phyloP scores from a whole-genome alignment of 202 grass and related monocot species.

The Saccharum hybrid region DNA sequence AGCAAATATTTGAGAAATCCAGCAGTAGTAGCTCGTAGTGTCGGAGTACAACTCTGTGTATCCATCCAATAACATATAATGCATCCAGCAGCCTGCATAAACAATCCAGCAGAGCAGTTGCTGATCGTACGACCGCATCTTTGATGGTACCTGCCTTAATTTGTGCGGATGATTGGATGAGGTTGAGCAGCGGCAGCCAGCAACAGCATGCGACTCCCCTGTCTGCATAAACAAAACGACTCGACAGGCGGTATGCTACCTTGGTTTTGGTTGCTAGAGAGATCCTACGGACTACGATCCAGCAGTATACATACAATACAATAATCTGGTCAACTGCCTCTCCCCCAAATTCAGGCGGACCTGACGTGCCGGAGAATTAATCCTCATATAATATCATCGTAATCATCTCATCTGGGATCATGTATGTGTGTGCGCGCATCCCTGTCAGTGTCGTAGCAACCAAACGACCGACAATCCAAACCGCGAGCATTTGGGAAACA shows the following conservation, averaged over 20 bases:
- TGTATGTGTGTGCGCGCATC: not conserved
- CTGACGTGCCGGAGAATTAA: not conserved
- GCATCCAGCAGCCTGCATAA: too few species aligned
- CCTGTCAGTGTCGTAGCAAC: conserved; percentile 4
- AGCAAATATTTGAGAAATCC: not conserved
- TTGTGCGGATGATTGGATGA: too few species aligned
- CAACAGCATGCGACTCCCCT: not conserved
- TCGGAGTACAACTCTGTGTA: too few species aligned
- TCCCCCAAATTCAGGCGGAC: conserved; percentile 24
- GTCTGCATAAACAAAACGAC: conserved; percentile 5
- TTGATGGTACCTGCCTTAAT: too few species aligned
- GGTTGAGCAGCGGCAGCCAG: too few species aligned
- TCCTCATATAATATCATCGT: not conserved
- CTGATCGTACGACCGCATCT: too few species aligned
- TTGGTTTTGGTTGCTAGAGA: conserved; percentile 20
- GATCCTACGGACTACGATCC: not conserved
- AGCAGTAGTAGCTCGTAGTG: not conserved
- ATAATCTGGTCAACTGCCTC: conserved; percentile 31
- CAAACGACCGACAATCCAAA: not conserved
- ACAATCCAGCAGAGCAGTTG: too few species aligned
- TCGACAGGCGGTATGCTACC: not conserved
- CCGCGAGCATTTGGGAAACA: conserved; percentile 3
- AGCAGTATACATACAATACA: not conserved
- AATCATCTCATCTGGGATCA: not conserved
- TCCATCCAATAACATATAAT: too few species aligned